Base-by-base conservation (phyloP, 257 asterid species). In the Solanum neorickii region DNA sequence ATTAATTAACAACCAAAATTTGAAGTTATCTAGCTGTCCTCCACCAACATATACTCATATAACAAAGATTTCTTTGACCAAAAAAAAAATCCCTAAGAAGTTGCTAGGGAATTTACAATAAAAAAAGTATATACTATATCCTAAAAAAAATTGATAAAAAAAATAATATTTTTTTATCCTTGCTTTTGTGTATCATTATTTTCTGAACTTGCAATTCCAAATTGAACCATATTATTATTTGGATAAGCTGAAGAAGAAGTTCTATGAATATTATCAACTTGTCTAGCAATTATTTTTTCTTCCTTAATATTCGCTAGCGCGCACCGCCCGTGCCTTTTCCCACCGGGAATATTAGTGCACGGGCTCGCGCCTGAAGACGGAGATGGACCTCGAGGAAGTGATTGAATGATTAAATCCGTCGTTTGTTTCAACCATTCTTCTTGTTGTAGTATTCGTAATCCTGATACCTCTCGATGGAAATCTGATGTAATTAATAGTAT, bases 301-400 rank as follows among this genome's bases (percentile, higher is more conserved):
- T 88, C 89, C 20, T 60, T 35, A 33, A 56, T 80, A 29, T 83
- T 37, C 25, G 90, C 93, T 76, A 94, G 46, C 3, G 92, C 84
- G 83, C 95, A 93, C 3, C 94, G 94, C n/a, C 95, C 93, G 10
- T 47, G 89, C 82, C 89, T 87, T 6, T 14, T 52, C 2, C 91
- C 91, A 25, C 93, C 92, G 11, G 95, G 96, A 75, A 93, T 90
- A 70, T 89, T 89, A 12, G 97, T 92, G 90, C 97, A 94, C 33
- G 97, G 92, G 84, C 87, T 94, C 62, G 87, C 72, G 33, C 87
- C 33, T 7, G 94, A 91, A 23, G 91, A 41, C 0, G 88, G 90
- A 18, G 75, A 90, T 2, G 52, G 65, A 52, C 97, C 97, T 59
- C 91, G 88, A 0, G 95, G 96, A 49, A 94, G 95, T 15, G 94